Percentiles rank a stretch among this genome's conserved stretches.
Conservation (phyloP, 352 stramenopile genomes). For the Phytophthora cryptogea region DNA sequence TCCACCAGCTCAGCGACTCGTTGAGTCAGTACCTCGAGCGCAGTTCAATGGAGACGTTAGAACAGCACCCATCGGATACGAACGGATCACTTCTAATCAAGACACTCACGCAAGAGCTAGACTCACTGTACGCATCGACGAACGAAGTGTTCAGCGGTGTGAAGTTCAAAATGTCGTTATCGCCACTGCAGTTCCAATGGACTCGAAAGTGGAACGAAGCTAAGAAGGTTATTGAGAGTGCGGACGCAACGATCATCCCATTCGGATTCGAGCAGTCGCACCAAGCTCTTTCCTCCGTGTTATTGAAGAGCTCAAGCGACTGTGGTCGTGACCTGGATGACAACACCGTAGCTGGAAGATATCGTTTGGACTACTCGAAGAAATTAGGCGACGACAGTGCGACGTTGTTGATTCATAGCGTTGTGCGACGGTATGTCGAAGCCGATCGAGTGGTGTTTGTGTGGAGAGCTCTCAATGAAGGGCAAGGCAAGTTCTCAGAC, state of each 20-base stretch:
- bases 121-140: constrained; percentile 16
- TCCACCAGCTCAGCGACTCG: constrained; percentile 11
- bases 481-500: constrained; percentile 25
- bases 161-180: neutral
- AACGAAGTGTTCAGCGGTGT: constrained; percentile 9
- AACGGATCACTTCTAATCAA: neutral
- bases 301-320: neutral
- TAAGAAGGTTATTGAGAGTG: constrained; percentile 4
- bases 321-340: neutral
- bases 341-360: neutral
- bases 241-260: constrained; percentile 9
- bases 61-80: too few relatives aligned
- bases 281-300: neutral
- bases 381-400: neutral
- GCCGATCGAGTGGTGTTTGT: constrained; percentile 45
- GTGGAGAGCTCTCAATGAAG: constrained; percentile 42
- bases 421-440: constrained; percentile 44
- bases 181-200: constrained; percentile 1
- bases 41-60: too few relatives aligned
- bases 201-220: neutral
- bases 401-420: constrained; percentile 7
- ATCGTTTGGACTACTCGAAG: neutral
- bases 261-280: constrained; percentile 1
- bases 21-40: neutral
- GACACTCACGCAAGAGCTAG: constrained; percentile 20